Base-by-base conservation (phyloP, 2,329 filamentous ascomycete species). In the Stachybotrys chartarum region DNA sequence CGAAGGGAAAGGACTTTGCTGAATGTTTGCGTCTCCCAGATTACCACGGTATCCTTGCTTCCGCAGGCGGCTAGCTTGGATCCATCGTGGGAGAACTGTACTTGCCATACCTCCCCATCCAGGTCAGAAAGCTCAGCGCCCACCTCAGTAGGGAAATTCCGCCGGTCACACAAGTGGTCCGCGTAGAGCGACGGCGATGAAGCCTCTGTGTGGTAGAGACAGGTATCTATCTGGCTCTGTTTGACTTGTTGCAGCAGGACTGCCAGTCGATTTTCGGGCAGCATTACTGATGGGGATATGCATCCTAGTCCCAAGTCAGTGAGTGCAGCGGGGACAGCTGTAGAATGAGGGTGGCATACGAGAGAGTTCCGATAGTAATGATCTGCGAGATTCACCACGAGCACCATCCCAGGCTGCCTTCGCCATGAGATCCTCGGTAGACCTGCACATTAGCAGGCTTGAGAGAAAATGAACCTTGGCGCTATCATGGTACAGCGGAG, bases 201-300 rank as follows among this genome's bases (percentile, higher is more conserved):
- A 2, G 85, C 79, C 4, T 86, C 91, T 54, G 95, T 97, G 73
- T 99, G 94, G 70, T 92, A 97, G 45, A 92, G 74, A 68, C 94
- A 99, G 32, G 82, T 83, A 53, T 86, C 82, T 56, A 97, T 89
- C 73, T 97, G 93, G 59, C 80, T 84, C 58, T 87, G 81, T 68
- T 97, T 96, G 44, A 96, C 85, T 61, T 95, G 86, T 56, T 92
- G 81, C 53, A 99, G 76, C 16, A 99, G 77, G 39, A 85, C 81
- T 1, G 91, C 90, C 49, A 99, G 78, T 7, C 94, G 86, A 69
- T 94, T 90, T 66, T 96, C 90, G 1, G 94, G 94, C 54, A 99
- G 88, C 92, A 99, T 97, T 49, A 96, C 90, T 5, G 91, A 94
- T 0, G 94, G 93, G 1, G 94, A 96, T 69, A 99, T 96, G 55